Base-by-base conservation (phyloP, 768 basidiomycete genomes). In the Lactarius psammicola region DNA sequence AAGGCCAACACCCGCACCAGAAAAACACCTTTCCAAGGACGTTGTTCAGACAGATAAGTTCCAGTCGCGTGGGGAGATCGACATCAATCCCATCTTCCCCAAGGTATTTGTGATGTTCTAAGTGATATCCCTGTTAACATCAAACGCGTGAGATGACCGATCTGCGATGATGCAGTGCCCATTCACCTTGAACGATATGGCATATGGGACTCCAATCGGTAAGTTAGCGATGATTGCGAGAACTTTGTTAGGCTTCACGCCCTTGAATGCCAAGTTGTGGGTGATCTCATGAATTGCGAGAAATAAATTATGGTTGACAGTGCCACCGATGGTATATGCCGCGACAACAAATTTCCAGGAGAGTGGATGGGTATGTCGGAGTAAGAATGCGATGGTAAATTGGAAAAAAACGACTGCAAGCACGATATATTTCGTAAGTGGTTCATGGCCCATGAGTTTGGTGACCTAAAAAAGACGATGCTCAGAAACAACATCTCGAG, bases 211-310 rank as follows among this genome's bases (percentile, higher is more conserved):
- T 0, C 91, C 95, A 63, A 99, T 98, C 0, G 95, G 92, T 31
- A 97, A 72, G 74, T 99, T 98, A 1, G 94, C 92, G 60, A 95
- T 86, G 66, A 98, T 87, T 7, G 97, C 94, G 26, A 98, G 78
- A 30, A 87, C 75, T 72, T 95, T 94, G 78, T 98, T 99, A 9
- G 88, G 85, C 59, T 78, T 80, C 55, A 98, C 84, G 28, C 89
- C 82, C 67, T 82, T 84, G 79, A 98, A 98, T 2, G 94, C 97
- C 31, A 99, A 83, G 75, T 98, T 98, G 76, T 99, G 97, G 2
- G 95, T 97, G 67, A 99, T 97, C 74, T 99, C 97, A 74, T 99
- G 97, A 61, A 99, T 97, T 51, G 97, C 94, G 57, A 99, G 85
- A 78, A 99, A 99, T 44, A 96, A 83, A 75, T 98, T 99, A 75